Evolutionary conservation across 768 basidiomycete species (phyloP).

Genomic region (Pleurotus giganteus): DNA sequence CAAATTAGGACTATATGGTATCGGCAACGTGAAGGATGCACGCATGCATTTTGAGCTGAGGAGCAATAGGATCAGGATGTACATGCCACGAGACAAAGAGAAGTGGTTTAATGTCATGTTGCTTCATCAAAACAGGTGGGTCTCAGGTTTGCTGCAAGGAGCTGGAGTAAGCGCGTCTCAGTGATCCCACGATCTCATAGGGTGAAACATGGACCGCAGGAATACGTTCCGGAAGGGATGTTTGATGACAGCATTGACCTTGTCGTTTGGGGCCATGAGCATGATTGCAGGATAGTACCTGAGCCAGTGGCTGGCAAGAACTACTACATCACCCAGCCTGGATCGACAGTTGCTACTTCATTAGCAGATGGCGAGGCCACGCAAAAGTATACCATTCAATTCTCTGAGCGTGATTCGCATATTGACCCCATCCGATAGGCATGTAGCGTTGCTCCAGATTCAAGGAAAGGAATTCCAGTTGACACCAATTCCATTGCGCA

Average conservation of each 20-base stretch:
- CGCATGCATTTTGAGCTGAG: constrained; percentile 95
- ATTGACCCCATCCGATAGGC: constrained; percentile 44
- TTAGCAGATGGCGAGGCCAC: constrained; percentile 91
- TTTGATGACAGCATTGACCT: constrained; percentile 94
- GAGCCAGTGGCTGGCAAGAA: constrained; percentile 89
- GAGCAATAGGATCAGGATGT: constrained; percentile 94
- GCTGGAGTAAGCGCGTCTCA: not conserved
- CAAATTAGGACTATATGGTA: constrained; percentile 87
- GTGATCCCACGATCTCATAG: constrained; percentile 34
- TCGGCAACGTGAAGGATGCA: constrained; percentile 96
- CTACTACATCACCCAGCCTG: constrained; percentile 93
- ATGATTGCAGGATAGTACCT: constrained; percentile 91
- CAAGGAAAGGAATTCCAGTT: constrained; percentile 87
- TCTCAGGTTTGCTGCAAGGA: not conserved
- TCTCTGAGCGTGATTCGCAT: not conserved
- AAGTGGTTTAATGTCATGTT: constrained; percentile 95
- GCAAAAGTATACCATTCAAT: constrained; percentile 63
- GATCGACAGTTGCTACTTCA: constrained; percentile 92
- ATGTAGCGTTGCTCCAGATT: constrained; percentile 87
- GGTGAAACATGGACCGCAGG: constrained; percentile 92
- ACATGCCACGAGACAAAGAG: constrained; percentile 87
- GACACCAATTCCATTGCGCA: constrained; percentile 82
- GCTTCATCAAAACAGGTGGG: constrained; percentile 92
- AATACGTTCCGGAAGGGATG: constrained; percentile 93
- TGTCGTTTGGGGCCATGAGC: constrained; percentile 98